Conservation (phyloP, 371 early-diverging fungal species). For the Syncephalastrum contaminatum region DNA sequence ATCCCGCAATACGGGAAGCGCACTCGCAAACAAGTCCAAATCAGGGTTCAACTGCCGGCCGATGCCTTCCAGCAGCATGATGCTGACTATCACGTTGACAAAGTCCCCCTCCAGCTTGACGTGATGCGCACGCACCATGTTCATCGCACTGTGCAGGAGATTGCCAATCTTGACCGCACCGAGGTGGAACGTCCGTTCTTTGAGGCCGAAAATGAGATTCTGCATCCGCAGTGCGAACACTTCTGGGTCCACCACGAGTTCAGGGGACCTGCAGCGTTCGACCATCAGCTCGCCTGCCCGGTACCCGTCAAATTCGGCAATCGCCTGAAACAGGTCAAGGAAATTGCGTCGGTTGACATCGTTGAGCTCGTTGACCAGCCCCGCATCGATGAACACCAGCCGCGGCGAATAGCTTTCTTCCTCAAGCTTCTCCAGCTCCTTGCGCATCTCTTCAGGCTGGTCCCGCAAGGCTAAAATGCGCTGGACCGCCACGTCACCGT, state of each 20-base stretch:
- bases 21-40: conserved; percentile 85
- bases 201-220: conserved; percentile 68
- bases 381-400: conserved; percentile 89
- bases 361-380: conserved; percentile 80
- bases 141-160: conserved; percentile 76
- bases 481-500: conserved; percentile 38
- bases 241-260: conserved; percentile 69
- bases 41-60: conserved; percentile 88
- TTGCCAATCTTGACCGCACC: conserved; percentile 76
- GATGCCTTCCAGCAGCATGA: conserved; percentile 92
- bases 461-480: conserved; percentile 29
- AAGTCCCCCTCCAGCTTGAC: conserved; percentile 94
- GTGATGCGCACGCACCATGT: conserved; percentile 86
- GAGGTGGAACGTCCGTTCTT: conserved; percentile 73
- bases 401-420: conserved; percentile 73
- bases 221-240: conserved; percentile 80
- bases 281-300: conserved; percentile 85
- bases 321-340: conserved; percentile 84
- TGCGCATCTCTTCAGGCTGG: conserved; percentile 45
- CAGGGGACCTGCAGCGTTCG: conserved; percentile 79
- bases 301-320: conserved; percentile 84
- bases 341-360: conserved; percentile 78
- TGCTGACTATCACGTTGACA: conserved; percentile 87
- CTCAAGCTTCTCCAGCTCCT: conserved; percentile 53
- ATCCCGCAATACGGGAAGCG: conserved; percentile 76